Percentiles rank a stretch among this genome's conserved stretches.
These are phyloP conservation scores for Dipodascus albidus DNA, from an alignment of 805 yeast genomes.

Conservation along the genomic window DNA sequence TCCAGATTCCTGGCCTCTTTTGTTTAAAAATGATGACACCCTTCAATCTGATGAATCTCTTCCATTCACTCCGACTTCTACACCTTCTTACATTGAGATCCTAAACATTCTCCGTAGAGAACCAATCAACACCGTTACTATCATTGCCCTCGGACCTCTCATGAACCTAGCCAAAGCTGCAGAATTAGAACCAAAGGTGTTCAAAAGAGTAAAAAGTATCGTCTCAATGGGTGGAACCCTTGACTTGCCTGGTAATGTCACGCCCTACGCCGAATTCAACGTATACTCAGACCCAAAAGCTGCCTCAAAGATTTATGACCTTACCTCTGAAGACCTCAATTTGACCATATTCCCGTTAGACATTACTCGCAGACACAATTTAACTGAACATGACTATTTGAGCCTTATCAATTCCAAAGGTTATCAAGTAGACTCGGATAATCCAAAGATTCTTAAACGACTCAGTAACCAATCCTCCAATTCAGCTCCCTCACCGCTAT, in stretches of 20 bases:
- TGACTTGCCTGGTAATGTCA: conserved; percentile 27
- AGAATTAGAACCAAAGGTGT: conserved; percentile 26
- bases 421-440: neutral
- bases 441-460: neutral
- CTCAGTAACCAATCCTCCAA: conserved; percentile 6
- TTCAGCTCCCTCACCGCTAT: conserved; percentile 20
- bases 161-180: conserved; percentile 32
- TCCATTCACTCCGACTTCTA: conserved; percentile 14
- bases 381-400: conserved; percentile 15
- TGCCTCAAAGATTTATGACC: conserved; percentile 27
- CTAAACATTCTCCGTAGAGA: conserved; percentile 25
- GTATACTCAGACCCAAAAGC: conserved; percentile 31
- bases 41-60: conserved; percentile 19
- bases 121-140: conserved; percentile 27
- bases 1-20: conserved; percentile 19
- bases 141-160: conserved; percentile 30
- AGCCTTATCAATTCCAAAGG: conserved; percentile 8
- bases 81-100: conserved; percentile 26
- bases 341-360: conserved; percentile 29
- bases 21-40: conserved; percentile 13
- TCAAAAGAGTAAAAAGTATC: conserved; percentile 25
- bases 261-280: conserved; percentile 33
- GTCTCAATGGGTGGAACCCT: conserved; percentile 32
- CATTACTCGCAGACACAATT: conserved; percentile 24
- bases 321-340: conserved; percentile 23